Percentiles rank a stretch among this genome's conserved stretches.
phyloP scores from a whole-genome alignment of 768 basidiomycete genomes.

The Lactarius akahatsu region DNA sequence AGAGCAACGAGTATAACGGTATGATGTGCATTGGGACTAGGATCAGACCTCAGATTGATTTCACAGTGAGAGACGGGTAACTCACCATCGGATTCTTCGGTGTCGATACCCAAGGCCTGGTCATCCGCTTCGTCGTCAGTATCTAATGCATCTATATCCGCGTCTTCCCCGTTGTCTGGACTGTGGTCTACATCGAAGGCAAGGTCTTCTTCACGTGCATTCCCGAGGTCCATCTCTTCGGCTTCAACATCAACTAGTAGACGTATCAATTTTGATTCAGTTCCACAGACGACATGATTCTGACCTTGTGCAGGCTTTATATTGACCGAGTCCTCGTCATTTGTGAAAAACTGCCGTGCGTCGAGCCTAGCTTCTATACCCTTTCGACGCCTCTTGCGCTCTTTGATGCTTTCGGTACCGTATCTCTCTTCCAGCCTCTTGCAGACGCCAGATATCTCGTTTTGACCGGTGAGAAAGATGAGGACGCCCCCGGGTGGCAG shows the following conservation, averaged over 20 bases:
- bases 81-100: conserved; percentile 68
- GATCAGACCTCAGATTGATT: neutral
- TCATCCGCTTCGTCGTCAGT: conserved; percentile 63
- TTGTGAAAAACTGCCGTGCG: conserved; percentile 21
- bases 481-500: conserved; percentile 92
- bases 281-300: conserved; percentile 2
- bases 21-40: conserved; percentile 92
- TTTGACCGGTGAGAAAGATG: conserved; percentile 93
- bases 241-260: conserved; percentile 67
- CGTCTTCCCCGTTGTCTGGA: conserved; percentile 48
- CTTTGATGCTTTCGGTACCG: conserved; percentile 60
- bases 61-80: conserved; percentile 12
- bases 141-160: conserved; percentile 73
- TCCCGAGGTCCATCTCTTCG: conserved; percentile 77
- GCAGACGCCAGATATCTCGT: conserved; percentile 88
- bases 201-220: conserved; percentile 45
- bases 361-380: conserved; percentile 10
- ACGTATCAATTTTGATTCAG: conserved; percentile 7
- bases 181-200: conserved; percentile 64
- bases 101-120: conserved; percentile 56
- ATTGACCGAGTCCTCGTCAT: conserved; percentile 8
- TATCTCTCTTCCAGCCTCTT: conserved; percentile 77
- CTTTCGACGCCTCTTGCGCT: conserved; percentile 44
- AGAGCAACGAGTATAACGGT: conserved; percentile 88
- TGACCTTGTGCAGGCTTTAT: conserved; percentile 53